These are phyloP conservation scores for Hanseniaspora taiwanica DNA, from an alignment of 805 yeast genomes.

Conservation along the genomic window DNA sequence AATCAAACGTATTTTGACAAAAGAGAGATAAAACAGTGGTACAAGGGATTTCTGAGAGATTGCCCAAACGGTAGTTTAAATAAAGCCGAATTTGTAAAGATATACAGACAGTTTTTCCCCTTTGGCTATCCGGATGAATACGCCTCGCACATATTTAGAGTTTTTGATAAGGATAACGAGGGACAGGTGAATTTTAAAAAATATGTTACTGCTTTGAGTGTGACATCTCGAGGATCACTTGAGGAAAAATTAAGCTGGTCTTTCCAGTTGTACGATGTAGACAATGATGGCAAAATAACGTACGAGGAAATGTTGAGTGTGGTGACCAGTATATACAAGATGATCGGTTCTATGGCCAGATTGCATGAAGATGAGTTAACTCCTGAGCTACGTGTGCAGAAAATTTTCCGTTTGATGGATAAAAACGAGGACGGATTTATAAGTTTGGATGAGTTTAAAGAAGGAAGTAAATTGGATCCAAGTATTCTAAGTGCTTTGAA, in stretches of 20 bases:
- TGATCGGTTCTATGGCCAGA: slow-evolving; percentile 89
- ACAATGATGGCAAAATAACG: slow-evolving; percentile 61
- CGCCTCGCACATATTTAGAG: slow-evolving; percentile 76
- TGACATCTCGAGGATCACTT: slow-evolving; percentile 73
- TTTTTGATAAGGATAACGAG: slow-evolving; percentile 69
- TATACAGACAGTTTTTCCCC: slow-evolving; percentile 94
- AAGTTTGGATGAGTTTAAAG: slow-evolving; percentile 72
- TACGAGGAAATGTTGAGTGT: slow-evolving; percentile 72
- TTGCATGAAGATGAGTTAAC: slow-evolving; percentile 82
- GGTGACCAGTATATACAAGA: slow-evolving; percentile 74
- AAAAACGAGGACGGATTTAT: slow-evolving; percentile 59
- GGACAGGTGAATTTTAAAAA: slow-evolving; percentile 86
- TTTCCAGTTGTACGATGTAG: slow-evolving; percentile 74
- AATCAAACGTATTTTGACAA: slow-evolving; percentile 85
- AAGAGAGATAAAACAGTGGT: slow-evolving; percentile 96
- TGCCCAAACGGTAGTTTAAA: slow-evolving; percentile 85
- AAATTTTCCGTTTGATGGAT: slow-evolving; percentile 63
- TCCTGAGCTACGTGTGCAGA: slow-evolving; percentile 75
- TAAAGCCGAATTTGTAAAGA: slow-evolving; percentile 77
- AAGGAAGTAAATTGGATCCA: slow-evolving; percentile 68
- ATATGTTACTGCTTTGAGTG: slow-evolving; percentile 75
- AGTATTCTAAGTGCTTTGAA: slow-evolving; percentile 63
- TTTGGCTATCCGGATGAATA: slow-evolving; percentile 94
- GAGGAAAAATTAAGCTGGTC: slow-evolving; percentile 87
- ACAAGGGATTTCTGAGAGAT: slow-evolving; percentile 87